Evolutionary conservation across 495 filamentous ascomycete genomes (phyloP).

Genomic region (Annulohypoxylon maeteangense): DNA sequence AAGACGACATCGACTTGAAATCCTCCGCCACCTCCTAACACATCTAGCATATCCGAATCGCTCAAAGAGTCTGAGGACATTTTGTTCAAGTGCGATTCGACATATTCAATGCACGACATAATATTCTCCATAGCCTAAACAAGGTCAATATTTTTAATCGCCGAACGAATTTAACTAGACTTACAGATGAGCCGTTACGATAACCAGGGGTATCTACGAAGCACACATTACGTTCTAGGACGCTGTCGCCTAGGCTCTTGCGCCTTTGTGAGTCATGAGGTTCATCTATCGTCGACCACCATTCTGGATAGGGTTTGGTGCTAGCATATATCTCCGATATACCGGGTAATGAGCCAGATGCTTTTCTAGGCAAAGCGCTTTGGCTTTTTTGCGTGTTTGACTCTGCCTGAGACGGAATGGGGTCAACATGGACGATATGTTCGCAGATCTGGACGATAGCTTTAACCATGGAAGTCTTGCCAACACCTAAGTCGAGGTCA

Average conservation of each 20-base stretch:
- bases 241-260: conserved; percentile 81
- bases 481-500: conserved; percentile 53
- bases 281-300: conserved; percentile 94
- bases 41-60: conserved; percentile 78
- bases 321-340: conserved; percentile 91
- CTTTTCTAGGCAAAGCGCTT: conserved; percentile 40
- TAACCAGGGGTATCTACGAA: conserved; percentile 94
- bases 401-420: conserved; percentile 62
- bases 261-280: conserved; percentile 73
- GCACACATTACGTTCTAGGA: conserved; percentile 92
- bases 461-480: conserved; percentile 92
- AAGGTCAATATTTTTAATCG: conserved; percentile 19
- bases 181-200: conserved; percentile 67
- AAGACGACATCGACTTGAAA: conserved; percentile 90
- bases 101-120: conserved; percentile 72
- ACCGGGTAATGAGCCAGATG: conserved; percentile 52
- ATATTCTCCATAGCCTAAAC: conserved; percentile 70
- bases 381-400: conserved; percentile 19
- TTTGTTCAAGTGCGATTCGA: conserved; percentile 76
- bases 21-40: conserved; percentile 87
- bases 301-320: conserved; percentile 89
- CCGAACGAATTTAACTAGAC: conserved; percentile 33
- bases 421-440: conserved; percentile 96
- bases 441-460: conserved; percentile 94
- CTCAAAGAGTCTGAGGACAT: conserved; percentile 68